phyloP scores from a whole-genome alignment of 1,284 basidiomycete species.

The Cutaneotrichosporon dermatis region DNA sequence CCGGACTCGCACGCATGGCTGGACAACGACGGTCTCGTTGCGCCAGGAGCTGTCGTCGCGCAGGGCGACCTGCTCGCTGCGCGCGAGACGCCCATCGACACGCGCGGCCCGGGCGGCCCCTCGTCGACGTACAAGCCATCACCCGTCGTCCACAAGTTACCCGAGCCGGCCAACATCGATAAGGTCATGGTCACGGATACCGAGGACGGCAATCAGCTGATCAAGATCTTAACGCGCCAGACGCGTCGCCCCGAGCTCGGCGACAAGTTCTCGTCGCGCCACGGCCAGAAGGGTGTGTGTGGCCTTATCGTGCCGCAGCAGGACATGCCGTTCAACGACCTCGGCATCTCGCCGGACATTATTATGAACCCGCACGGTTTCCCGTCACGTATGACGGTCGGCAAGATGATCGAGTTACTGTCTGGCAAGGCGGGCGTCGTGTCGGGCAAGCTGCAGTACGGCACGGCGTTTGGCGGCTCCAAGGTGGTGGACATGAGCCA shows the following conservation, averaged over 20 bases:
- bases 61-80: conserved; percentile 94
- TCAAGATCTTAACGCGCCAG: conserved; percentile 98
- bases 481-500: conserved; percentile 99
- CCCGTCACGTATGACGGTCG: conserved; percentile 99
- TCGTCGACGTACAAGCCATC: conserved; percentile 64
- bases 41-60: conserved; percentile 89
- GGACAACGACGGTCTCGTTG: conserved; percentile 91
- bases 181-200: conserved; percentile 97
- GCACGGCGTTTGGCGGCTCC: conserved; percentile 91
- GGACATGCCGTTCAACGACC: conserved; percentile 99
- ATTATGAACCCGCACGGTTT: conserved; percentile 99
- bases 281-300: conserved; percentile 99
- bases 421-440: conserved; percentile 71
- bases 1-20: conserved; percentile 74
- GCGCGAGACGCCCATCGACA: conserved; percentile 86
- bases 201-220: conserved; percentile 87
- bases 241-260: conserved; percentile 94
- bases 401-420: conserved; percentile 98
- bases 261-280: conserved; percentile 97
- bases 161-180: conserved; percentile 90
- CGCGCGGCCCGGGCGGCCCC: conserved; percentile 52
- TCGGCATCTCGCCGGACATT: conserved; percentile 91
- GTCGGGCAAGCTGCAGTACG: conserved; percentile 48
- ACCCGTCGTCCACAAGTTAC: conserved; percentile 86
- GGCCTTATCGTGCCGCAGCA: conserved; percentile 97